Base-by-base conservation (phyloP, 2,329 filamentous ascomycete species). In the Colletotrichum sp. region DNA sequence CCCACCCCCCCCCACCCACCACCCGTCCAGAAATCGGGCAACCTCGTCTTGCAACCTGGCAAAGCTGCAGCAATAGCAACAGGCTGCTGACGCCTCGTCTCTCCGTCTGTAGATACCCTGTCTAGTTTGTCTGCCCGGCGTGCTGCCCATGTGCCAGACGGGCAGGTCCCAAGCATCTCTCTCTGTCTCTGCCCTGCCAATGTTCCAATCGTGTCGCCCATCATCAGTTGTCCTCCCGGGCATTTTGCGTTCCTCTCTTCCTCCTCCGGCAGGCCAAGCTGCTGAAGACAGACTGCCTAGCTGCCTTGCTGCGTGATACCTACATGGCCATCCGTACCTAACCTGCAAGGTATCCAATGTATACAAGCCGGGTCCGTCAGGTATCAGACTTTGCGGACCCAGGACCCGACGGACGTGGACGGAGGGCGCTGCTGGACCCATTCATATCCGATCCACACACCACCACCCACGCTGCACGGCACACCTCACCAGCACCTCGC, bases 391-490 rank as follows among this genome's bases (percentile, higher is more conserved):
- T 48, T n/a, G 39, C 39, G 36, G 36, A 26, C 18, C 43, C 28
- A 57, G 18, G 59, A 28, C 28, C 24, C 10, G 59, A 63, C 57
- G 55, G 59, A 65, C n/a, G 43, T 52, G 43, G 43, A 21, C 43
- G 43, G 43, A 21, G 43, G 43, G 43, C n/a, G 43, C 43, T 52
- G 43, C 43, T 52, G 43, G 61, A 61, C 36, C 72, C 68, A 74
- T 64, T 59, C 64, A 32, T 73, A 73, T 65, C 64, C 34, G 57
- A 60, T 68, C 70, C 70, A 69, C 71, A 68, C 68, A 55, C 72
- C 34, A 59, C 18, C 39, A 63, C 32, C 14, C 67, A 34, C 48
- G 39, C 52, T 30, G 39, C 30, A 28, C 36, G 7, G 32, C 63
- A 30, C 59, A 63, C 55, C 55, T 48, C 48, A 55, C 55, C 43